phyloP scores from a whole-genome alignment of 2,329 filamentous ascomycete genomes.

The Akanthomyces lecanii region DNA sequence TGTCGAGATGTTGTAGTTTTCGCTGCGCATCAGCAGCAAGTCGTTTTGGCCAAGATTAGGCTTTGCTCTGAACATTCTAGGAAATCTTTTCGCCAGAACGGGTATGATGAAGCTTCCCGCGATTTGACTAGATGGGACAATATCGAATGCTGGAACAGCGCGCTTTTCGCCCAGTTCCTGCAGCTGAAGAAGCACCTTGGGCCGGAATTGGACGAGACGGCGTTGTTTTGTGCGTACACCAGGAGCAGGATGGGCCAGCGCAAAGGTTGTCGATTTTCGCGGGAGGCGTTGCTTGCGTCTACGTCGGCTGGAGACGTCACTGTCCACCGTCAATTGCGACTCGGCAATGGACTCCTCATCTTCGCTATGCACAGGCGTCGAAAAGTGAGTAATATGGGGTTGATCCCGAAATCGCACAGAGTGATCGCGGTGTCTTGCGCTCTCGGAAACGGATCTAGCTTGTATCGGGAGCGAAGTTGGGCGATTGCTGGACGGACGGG shows the following conservation, averaged over 20 bases:
- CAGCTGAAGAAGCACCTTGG: constrained; percentile 66
- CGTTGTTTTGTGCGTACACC: constrained; percentile 57
- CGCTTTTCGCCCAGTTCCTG: constrained; percentile 61
- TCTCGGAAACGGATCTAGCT: constrained; percentile 35
- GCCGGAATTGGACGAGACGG: constrained; percentile 62
- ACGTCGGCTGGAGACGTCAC: constrained; percentile 34
- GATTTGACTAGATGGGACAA: constrained; percentile 64
- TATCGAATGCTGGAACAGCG: constrained; percentile 65
- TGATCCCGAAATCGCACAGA: constrained; percentile 46
- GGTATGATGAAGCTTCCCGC: constrained; percentile 53
- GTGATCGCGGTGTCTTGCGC: constrained; percentile 36
- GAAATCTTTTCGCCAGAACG: constrained; percentile 56
- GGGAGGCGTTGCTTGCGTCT: constrained; percentile 41
- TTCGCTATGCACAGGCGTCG: constrained; percentile 38
- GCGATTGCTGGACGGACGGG: not conserved
- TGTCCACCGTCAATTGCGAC: constrained; percentile 36
- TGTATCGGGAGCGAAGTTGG: constrained; percentile 20
- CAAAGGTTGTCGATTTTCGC: constrained; percentile 58
- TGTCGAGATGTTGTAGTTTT: constrained; percentile 50
- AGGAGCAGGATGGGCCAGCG: constrained; percentile 64
- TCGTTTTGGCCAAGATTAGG: constrained; percentile 64
- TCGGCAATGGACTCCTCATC: constrained; percentile 43
- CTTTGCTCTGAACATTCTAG: constrained; percentile 59
- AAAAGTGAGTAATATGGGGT: constrained; percentile 28
- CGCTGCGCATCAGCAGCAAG: constrained; percentile 65